Percentiles rank a stretch among this genome's conserved stretches.
Conservation (phyloP, 768 basidiomycete genomes). For the Rhodotorula toruloides region DNA sequence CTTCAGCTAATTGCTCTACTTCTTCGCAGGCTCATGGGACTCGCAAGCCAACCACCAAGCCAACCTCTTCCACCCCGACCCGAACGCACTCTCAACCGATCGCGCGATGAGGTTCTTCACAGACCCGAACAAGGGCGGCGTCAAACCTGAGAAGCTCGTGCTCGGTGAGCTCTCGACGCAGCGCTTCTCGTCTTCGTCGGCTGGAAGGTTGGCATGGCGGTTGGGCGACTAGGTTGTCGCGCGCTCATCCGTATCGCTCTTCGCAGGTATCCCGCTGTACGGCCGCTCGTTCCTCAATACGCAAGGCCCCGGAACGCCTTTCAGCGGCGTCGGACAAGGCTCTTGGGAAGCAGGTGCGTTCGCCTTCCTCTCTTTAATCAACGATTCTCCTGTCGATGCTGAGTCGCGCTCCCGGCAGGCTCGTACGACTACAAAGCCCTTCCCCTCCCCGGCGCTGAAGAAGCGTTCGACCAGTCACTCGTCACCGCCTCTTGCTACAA, state of each 20-base stretch:
- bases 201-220: no score
- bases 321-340: constrained; percentile 75
- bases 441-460: constrained; percentile 66
- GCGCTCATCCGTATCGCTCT: no score
- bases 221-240: no score
- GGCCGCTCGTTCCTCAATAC: constrained; percentile 86
- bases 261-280: constrained; percentile 72
- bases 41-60: constrained; percentile 63
- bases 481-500: constrained; percentile 83
- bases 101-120: constrained; percentile 62
- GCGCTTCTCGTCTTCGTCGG: neutral
- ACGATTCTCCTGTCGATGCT: neutral
- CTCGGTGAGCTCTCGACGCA: constrained; percentile 51
- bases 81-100: constrained; percentile 51
- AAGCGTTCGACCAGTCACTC: constrained; percentile 61
- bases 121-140: constrained; percentile 53
- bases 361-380: neutral
- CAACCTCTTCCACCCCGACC: constrained; percentile 63
- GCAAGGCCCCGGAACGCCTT: constrained; percentile 70
- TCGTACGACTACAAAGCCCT: constrained; percentile 82
- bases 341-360: constrained; percentile 66
- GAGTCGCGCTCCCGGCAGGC: constrained; percentile 44
- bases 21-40: constrained; percentile 53
- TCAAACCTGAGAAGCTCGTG: constrained; percentile 71
- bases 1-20: neutral